Evolutionary conservation across 225 moss, liverwort and hornwort species (phyloP).

Genomic region (Polytrichum commune): DNA sequence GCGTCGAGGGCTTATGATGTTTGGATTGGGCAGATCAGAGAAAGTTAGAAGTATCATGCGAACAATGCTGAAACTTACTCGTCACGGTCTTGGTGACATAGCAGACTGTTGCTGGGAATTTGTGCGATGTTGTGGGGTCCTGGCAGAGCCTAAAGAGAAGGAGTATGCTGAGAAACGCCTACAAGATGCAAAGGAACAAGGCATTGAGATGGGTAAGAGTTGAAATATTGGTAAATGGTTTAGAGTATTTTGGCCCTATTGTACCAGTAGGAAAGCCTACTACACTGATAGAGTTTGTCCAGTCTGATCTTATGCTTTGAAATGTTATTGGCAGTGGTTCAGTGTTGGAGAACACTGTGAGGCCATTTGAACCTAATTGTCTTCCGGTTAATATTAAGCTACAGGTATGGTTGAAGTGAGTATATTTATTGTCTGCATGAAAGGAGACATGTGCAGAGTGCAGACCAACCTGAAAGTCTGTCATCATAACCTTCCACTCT

Average conservation of each 20-base stretch:
- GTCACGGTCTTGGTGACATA: conserved; percentile 80
- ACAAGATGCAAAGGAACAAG: conserved; percentile 47
- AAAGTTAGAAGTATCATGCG: conserved; percentile 73
- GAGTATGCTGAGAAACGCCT: conserved; percentile 72
- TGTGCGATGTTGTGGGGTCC: conserved; percentile 62
- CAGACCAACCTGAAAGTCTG: no score
- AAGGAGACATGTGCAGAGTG: no score
- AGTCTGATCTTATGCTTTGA: no score
- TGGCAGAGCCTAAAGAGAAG: conserved; percentile 64
- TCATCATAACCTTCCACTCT: background rate
- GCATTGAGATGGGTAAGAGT: conserved; percentile 67
- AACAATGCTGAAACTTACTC: conserved; percentile 62
- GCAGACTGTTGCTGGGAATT: conserved; percentile 82
- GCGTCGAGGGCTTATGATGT: conserved; percentile 73
- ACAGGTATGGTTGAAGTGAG: no score
- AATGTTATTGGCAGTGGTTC: no score
- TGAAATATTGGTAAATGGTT: background rate
- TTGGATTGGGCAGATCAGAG: conserved; percentile 73
- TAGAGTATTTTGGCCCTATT: no score
- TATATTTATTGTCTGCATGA: no score
- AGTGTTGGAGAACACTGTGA: no score
- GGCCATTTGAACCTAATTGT: no score
- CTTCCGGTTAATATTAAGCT: no score
- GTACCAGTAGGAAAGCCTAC: no score
- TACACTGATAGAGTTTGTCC: no score